These are phyloP conservation scores for Trypanosoma cruzi DNA, from an alignment of 208 protist species.

Conservation along the genomic window DNA sequence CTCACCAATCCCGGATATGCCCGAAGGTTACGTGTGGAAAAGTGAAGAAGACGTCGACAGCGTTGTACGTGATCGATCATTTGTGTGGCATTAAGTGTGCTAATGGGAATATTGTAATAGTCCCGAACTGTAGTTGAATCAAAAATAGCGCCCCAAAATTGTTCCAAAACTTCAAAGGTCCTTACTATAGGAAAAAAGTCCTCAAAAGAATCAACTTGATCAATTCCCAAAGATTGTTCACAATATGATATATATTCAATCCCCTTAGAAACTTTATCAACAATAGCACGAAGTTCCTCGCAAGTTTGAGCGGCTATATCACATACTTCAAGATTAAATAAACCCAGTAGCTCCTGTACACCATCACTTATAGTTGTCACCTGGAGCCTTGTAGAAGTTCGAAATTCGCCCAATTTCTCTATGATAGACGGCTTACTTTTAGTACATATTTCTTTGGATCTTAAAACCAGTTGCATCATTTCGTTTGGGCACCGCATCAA, in stretches of 20 bases:
- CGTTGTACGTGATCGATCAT: slow-evolving; percentile 80
- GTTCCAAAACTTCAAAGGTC: slow-evolving; percentile 82
- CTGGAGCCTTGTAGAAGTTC: slow-evolving; percentile 44
- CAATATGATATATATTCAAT: slow-evolving; percentile 66
- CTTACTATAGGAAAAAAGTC: slow-evolving; percentile 56
- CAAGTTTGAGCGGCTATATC: slow-evolving; percentile 90
- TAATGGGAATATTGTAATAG: slow-evolving; percentile 77
- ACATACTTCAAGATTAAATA: slow-evolving; percentile 85
- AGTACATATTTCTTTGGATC: slow-evolving; percentile 35
- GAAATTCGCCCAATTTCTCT: slow-evolving; percentile 52
- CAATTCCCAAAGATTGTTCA: slow-evolving; percentile 49
- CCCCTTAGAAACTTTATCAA: slow-evolving; percentile 44
- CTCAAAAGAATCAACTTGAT: slow-evolving; percentile 56
- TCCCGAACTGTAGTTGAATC: slow-evolving; percentile 58
- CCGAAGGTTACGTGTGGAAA: slow-evolving; percentile 64
- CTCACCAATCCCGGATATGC: slow-evolving; percentile 65
- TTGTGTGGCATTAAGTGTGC: slow-evolving; percentile 44
- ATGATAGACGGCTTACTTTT: slow-evolving; percentile 55
- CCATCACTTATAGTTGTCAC: slow-evolving; percentile 71
- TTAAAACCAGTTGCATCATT: slow-evolving; percentile 33
- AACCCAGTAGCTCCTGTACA: slow-evolving; percentile 78
- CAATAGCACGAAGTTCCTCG: slow-evolving; percentile 68
- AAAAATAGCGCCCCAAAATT: slow-evolving; percentile 81
- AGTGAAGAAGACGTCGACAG: slow-evolving; percentile 79
- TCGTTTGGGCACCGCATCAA: slow-evolving; percentile 66